Evolutionary conservation across 2,329 filamentous ascomycete species (phyloP).

Genomic region (Fusarium lateritium): DNA sequence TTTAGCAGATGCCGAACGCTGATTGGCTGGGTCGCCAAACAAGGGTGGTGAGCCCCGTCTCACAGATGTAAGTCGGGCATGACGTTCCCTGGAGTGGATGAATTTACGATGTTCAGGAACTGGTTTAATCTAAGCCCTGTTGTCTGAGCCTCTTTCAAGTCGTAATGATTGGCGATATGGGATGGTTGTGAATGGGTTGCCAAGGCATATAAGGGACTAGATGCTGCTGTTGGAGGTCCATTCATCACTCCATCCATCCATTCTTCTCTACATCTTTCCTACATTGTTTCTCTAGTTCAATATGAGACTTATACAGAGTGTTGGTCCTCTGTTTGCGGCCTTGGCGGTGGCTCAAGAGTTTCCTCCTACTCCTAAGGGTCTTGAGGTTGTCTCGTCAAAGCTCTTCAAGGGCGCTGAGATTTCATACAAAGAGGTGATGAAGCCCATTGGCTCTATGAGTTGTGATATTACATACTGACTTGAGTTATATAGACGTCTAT

Average conservation of each 20-base stretch:
- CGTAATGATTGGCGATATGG: constrained; percentile 3
- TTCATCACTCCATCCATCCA: background rate
- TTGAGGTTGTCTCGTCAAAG: constrained; percentile 15
- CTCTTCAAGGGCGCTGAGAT: constrained; percentile 38
- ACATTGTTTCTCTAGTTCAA: background rate
- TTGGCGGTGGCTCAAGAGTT: constrained; percentile 14
- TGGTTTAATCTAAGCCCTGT: background rate
- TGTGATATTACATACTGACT: background rate
- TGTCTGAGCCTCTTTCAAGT: constrained; percentile 16
- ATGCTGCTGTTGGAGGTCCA: background rate
- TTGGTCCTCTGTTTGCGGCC: background rate
- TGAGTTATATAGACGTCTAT: constrained; percentile 25
- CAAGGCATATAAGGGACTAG: constrained; percentile 1
- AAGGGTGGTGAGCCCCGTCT: background rate
- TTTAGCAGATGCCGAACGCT: background rate
- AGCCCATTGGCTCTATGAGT: background rate
- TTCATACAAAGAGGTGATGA: constrained; percentile 44
- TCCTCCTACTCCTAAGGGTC: constrained; percentile 7
- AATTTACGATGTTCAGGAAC: background rate
- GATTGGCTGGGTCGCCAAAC: constrained; percentile 26
- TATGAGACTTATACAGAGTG: background rate
- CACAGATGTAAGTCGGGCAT: background rate
- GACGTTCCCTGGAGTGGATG: background rate
- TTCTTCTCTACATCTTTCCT: background rate
- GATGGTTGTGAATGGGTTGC: background rate